phyloP scores from a whole-genome alignment of 108 stramenopile genomes.

The Nitzschia sp. region DNA sequence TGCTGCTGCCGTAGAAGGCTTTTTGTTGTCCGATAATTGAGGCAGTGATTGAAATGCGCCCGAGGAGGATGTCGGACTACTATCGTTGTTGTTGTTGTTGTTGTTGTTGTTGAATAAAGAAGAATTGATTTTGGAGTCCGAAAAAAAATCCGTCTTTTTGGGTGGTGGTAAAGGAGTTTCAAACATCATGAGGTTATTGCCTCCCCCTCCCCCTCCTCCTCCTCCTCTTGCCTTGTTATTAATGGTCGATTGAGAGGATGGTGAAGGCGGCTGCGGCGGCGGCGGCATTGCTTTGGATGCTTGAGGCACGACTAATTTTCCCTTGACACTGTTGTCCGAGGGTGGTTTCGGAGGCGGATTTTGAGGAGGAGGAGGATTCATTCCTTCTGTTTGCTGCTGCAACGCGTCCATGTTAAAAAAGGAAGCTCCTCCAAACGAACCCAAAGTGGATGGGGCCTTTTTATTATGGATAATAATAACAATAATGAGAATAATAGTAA shows the following conservation, averaged over 20 bases:
- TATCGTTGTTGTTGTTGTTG: no score
- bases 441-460: no score
- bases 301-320: background rate
- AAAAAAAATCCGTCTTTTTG: background rate
- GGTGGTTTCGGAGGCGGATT: slow-evolving; percentile 1
- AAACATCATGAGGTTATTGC: background rate
- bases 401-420: slow-evolving; percentile 76
- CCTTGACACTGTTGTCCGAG: background rate
- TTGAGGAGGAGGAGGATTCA: background rate
- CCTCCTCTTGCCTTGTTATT: no score
- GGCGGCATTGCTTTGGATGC: background rate
- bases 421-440: slow-evolving; percentile 10
- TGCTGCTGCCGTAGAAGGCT: background rate
- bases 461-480: no score
- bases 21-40: background rate
- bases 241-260: no score
- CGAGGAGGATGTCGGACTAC: no score
- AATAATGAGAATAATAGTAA: no score
- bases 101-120: no score
- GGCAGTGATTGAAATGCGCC: background rate
- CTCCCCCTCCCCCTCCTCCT: no score
- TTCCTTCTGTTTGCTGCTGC: slow-evolving; percentile 22
- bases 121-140: no score
- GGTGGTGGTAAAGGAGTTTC: background rate
- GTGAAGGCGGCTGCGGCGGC: background rate